phyloP scores from a whole-genome alignment of 2,329 filamentous ascomycete genomes.

The Verticillium albo-atrum region DNA sequence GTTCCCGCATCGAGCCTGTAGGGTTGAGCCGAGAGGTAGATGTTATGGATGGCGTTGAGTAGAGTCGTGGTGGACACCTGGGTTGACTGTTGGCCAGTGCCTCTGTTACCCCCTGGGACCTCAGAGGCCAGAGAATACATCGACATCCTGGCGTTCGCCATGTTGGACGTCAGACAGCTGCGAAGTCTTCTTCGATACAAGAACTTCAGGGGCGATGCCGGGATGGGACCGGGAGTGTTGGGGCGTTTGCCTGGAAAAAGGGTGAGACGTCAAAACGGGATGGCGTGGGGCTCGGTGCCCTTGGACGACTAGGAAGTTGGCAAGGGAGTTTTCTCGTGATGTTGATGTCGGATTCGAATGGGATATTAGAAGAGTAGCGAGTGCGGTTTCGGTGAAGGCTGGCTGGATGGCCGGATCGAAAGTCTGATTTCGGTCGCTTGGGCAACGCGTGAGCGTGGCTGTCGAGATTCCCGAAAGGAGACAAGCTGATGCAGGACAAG shows the following conservation, averaged over 20 bases:
- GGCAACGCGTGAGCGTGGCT: conserved; percentile 9
- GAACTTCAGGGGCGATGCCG: neutral
- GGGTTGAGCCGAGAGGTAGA: conserved; percentile 77
- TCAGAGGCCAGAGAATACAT: conserved; percentile 66
- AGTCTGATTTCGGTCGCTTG: conserved; percentile 1
- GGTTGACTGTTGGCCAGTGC: conserved; percentile 61
- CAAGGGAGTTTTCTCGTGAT: neutral
- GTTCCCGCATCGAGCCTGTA: conserved; percentile 86
- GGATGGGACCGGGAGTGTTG: neutral
- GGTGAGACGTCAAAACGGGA: neutral
- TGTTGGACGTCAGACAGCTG: conserved; percentile 22
- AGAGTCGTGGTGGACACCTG: conserved; percentile 92
- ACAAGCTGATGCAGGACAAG: conserved; percentile 14
- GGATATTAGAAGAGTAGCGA: neutral
- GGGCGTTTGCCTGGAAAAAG: neutral
- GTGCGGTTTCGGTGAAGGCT: neutral
- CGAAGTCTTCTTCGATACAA: conserved; percentile 32
- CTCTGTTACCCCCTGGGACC: conserved; percentile 52
- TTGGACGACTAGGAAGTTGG: neutral
- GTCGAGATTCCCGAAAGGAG: conserved; percentile 7
- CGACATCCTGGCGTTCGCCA: conserved; percentile 60
- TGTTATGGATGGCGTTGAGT: conserved; percentile 86
- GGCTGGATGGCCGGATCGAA: neutral
- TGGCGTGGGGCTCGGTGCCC: neutral
- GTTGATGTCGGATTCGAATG: neutral